phyloP scores from a whole-genome alignment of 768 basidiomycete species.

The Suillus subluteus region DNA sequence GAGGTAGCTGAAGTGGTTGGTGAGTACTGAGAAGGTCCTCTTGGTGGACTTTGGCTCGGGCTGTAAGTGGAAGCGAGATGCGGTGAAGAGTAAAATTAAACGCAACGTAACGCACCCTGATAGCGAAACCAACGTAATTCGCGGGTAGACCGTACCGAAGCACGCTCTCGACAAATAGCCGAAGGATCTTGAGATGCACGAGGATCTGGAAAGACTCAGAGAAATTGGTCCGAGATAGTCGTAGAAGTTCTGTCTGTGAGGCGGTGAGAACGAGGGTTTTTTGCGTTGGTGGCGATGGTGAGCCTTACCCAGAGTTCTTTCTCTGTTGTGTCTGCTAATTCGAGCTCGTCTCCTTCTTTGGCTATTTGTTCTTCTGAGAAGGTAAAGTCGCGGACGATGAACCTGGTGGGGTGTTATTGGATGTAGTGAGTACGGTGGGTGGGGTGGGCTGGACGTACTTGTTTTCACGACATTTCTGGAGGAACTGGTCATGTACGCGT shows the following conservation, averaged over 20 bases:
- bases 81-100: background rate
- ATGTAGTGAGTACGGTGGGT: background rate
- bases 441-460: conserved; percentile 58
- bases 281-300: background rate
- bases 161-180: conserved; percentile 93
- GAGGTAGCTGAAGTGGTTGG: conserved; percentile 81
- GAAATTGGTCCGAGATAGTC: conserved; percentile 92
- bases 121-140: conserved; percentile 77
- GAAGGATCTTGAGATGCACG: conserved; percentile 90
- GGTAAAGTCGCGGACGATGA: conserved; percentile 92
- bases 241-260: conserved; percentile 83
- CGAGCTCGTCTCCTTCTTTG: conserved; percentile 82
- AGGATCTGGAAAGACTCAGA: conserved; percentile 95
- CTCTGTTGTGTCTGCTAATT: conserved; percentile 81
- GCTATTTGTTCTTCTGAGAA: conserved; percentile 82
- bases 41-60: conserved; percentile 86
- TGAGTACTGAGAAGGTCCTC: conserved; percentile 74
- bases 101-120: conserved; percentile 60
- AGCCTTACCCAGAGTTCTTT: conserved; percentile 91
- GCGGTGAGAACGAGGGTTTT: background rate
- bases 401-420: conserved; percentile 49
- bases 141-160: conserved; percentile 95
- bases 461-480: conserved; percentile 92
- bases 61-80: conserved; percentile 27
- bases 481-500: conserved; percentile 88